Percentiles rank a stretch among this genome's conserved stretches.
These are phyloP conservation scores for Neotropicomus parvogracilis DNA, from an alignment of 1,284 basidiomycete species.

Conservation along the genomic window DNA sequence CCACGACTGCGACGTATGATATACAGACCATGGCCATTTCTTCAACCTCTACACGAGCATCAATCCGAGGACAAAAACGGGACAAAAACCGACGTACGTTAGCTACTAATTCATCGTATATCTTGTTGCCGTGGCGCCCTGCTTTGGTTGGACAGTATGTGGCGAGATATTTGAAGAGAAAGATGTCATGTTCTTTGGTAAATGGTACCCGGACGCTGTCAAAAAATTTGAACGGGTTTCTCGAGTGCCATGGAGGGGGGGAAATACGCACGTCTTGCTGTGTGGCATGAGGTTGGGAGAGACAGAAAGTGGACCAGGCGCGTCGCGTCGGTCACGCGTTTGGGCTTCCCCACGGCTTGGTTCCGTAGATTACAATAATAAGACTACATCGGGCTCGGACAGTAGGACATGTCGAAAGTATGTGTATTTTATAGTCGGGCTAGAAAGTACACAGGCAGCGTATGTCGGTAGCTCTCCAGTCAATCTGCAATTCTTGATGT, in stretches of 20 bases:
- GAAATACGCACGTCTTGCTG: constrained; percentile 8
- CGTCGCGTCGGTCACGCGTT: constrained; percentile 20
- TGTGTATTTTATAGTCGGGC: too few relatives aligned
- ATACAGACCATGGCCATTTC: constrained; percentile 42
- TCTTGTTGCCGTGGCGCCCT: constrained; percentile 39
- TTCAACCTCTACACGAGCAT: constrained; percentile 7
- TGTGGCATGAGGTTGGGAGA: constrained; percentile 6
- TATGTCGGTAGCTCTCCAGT: too few relatives aligned
- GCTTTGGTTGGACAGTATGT: constrained; percentile 17
- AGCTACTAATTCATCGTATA: constrained; percentile 39
- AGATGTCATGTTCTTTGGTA: constrained; percentile 14
- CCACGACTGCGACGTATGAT: constrained; percentile 55
- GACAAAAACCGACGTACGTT: constrained; percentile 23
- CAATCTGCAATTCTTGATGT: too few relatives aligned
- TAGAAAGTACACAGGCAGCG: too few relatives aligned
- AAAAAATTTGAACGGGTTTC: constrained; percentile 3
- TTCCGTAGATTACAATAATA: too few relatives aligned
- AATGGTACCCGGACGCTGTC: constrained; percentile 20
- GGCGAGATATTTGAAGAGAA: constrained; percentile 25
- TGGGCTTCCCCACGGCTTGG: constrained; percentile 1
- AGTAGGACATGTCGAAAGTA: too few relatives aligned
- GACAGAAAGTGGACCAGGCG: not conserved
- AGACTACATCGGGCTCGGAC: too few relatives aligned
- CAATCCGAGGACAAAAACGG: not conserved
- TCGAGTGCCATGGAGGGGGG: not conserved